phyloP scores from a whole-genome alignment of 2,329 filamentous ascomycete species.

The Trichoderma simmonsii region DNA sequence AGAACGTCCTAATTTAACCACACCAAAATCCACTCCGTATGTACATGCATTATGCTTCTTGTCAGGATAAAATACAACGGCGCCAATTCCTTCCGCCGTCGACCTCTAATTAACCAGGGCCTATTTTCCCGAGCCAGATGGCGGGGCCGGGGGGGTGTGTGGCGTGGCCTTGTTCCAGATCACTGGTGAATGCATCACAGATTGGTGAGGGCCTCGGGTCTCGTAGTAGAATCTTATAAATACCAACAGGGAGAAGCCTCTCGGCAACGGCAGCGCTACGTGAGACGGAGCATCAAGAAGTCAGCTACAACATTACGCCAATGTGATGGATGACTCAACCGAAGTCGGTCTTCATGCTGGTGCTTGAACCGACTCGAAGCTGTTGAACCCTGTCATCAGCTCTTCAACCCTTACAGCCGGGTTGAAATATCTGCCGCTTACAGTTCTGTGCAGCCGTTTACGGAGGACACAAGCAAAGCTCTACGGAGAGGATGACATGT shows the following conservation, averaged over 20 bases:
- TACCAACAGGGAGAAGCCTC: conserved; percentile 25
- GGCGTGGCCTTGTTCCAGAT: conserved; percentile 12
- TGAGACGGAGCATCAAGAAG: conserved; percentile 3
- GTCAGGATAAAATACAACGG: conserved; percentile 12
- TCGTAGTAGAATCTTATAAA: conserved; percentile 25
- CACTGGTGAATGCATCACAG: conserved; percentile 22
- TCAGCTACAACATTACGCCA: neutral
- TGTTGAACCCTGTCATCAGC: neutral
- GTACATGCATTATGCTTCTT: neutral
- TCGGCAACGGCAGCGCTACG: neutral
- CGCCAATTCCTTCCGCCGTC: neutral
- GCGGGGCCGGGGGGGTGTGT: conserved; percentile 15
- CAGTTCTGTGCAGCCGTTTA: neutral
- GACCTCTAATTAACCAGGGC: conserved; percentile 5
- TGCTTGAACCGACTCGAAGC: neutral
- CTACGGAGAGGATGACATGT: neutral
- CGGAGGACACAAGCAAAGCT: neutral
- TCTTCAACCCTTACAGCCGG: neutral
- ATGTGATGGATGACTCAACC: conserved; percentile 5
- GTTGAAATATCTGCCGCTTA: neutral
- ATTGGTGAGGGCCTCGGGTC: conserved; percentile 24
- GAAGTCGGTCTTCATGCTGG: neutral
- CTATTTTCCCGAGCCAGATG: conserved; percentile 18
- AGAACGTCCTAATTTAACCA: neutral
- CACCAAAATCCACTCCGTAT: neutral